Base-by-base conservation (phyloP, 257 asterid species). In the Misopates orontium region DNA sequence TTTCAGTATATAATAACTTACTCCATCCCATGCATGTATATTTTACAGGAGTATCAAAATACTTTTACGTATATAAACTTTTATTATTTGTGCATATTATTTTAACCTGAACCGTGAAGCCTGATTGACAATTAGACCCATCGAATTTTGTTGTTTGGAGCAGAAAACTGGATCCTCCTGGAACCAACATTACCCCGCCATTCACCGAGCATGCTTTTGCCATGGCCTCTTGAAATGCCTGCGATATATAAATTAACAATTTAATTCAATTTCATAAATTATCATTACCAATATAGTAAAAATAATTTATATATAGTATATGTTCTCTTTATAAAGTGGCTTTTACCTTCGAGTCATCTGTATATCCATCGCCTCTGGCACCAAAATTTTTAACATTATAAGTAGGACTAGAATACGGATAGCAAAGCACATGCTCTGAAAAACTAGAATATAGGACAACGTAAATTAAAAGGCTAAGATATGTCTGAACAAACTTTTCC, bases 361-460 rank as follows among this genome's bases (percentile, higher is more conserved):
- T 63, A 8, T 7, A 4, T 18, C 81, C 78, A 53, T 76, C 72
- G 8, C 77, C 81, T 50, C 36, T 63, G 20, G 81, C 81, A 31
- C 81, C 81, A 25, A 48, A 56, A 2, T 68, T 16, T 5, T 48
- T 19, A 20, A 72, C 78, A 28, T 59, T 68, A 25, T 62, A 63
- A n/a, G n/a, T n/a, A n/a, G n/a, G n/a, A 56, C 42, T n/a, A n/a
- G n/a, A n/a, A n/a, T n/a, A n/a, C n/a, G n/a, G n/a, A 13, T 22
- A 28, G 48, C 70, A 61, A 54, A 60, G 23, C 36, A 62, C 48
- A 28, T 44, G 47, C 6, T 41, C 32, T 57, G 19, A 19, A 19
- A 22, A 67, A n/a, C 19, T 44, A 36, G 62, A 62, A 57, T 17
- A 50, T 11, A 66, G 19, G 21, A 63, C 9, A 19, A 60, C 18